Conservation (phyloP, 768 basidiomycete genomes). For the Rhodotorula toruloides region DNA sequence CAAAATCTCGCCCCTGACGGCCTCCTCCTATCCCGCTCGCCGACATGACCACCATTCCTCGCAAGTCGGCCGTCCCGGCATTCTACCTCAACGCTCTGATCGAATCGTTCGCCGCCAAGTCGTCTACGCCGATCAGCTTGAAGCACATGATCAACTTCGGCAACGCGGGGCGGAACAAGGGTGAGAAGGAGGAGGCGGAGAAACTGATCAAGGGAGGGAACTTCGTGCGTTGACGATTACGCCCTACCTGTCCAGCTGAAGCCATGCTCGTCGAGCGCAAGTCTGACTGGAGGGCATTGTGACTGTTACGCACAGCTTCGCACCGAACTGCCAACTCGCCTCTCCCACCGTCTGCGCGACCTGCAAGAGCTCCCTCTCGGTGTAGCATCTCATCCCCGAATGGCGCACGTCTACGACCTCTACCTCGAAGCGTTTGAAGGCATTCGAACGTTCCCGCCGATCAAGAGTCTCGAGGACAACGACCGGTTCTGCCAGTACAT, state of each 20-base stretch:
- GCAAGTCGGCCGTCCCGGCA: constrained; percentile 24
- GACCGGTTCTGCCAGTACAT: constrained; percentile 71
- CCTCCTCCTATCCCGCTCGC: background rate
- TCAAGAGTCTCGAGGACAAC: constrained; percentile 70
- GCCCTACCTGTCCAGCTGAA: background rate
- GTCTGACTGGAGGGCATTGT: too few species aligned
- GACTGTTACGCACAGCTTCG: constrained; percentile 53
- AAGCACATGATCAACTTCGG: constrained; percentile 42
- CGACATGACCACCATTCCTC: background rate
- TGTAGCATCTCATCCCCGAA: constrained; percentile 76
- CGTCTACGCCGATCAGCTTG: constrained; percentile 38
- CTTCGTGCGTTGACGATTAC: constrained; percentile 31
- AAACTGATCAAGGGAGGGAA: constrained; percentile 41
- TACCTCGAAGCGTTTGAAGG: constrained; percentile 45
- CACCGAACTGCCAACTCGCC: constrained; percentile 78
- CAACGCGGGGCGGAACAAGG: constrained; percentile 29
- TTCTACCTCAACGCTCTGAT: constrained; percentile 30
- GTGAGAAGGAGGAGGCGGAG: constrained; percentile 35
- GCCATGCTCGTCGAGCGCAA: too few species aligned
- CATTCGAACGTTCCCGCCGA: constrained; percentile 66
- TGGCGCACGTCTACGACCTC: constrained; percentile 78
- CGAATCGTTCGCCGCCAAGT: constrained; percentile 20
- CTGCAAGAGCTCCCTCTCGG: constrained; percentile 79
- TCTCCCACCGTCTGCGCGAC: constrained; percentile 80
- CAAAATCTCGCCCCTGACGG: background rate